Evolutionary conservation across 257 asterid species (phyloP).

Genomic region (Parsonsia alboflavescens): DNA sequence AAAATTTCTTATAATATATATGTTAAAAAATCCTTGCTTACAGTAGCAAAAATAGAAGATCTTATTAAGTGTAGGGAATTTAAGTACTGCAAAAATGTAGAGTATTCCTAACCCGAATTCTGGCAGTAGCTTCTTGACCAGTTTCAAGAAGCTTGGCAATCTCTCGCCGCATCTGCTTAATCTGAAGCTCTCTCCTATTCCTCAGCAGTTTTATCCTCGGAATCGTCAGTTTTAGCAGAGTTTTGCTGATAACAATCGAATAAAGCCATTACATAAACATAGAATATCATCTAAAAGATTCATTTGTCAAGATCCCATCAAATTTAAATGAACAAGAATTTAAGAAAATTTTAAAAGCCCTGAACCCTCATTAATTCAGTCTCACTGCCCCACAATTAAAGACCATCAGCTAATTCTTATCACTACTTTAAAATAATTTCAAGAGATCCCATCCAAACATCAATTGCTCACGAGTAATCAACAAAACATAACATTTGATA

Average conservation of each 20-base stretch:
- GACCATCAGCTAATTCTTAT: neutral
- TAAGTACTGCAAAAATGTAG: neutral
- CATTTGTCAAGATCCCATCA: conserved; percentile 1
- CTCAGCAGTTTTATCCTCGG: conserved; percentile 91
- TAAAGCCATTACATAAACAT: conserved; percentile 9
- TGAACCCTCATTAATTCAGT: neutral
- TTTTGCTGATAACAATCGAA: conserved; percentile 51
- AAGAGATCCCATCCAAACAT: neutral
- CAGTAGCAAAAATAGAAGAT: neutral
- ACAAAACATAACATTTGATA: conserved; percentile 2
- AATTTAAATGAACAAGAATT: neutral
- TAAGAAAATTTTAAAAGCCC: conserved; percentile 24
- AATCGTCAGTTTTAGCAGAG: conserved; percentile 70
- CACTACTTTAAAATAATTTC: neutral
- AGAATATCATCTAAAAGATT: conserved; percentile 17
- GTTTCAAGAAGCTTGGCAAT: conserved; percentile 93
- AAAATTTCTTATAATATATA: neutral
- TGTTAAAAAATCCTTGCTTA: neutral
- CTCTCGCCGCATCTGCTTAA: conserved; percentile 86
- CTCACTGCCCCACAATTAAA: neutral
- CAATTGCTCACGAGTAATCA: neutral
- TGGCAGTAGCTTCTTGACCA: conserved; percentile 98
- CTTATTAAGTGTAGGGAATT: neutral
- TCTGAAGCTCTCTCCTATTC: conserved; percentile 88
- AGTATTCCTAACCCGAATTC: conserved; percentile 57